Percentiles rank a stretch among this genome's conserved stretches.
These are phyloP conservation scores for Puccinia hordei DNA, from an alignment of 1,284 basidiomycete genomes.

Conservation along the genomic window DNA sequence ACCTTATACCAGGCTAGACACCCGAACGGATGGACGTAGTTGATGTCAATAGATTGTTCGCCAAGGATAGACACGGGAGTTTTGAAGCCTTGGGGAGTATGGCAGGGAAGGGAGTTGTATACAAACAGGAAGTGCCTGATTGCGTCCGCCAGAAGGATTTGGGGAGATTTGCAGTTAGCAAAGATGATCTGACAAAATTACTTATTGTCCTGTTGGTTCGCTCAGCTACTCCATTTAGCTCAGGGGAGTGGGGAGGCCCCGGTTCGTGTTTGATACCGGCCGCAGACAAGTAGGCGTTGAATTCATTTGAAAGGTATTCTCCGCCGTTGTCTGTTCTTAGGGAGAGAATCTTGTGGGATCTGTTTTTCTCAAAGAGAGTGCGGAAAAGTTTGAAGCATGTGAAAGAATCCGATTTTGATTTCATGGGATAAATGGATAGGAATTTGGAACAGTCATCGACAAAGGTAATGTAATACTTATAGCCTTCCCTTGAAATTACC, in stretches of 20 bases:
- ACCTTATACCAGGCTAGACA: not conserved
- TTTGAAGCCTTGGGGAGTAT: not conserved
- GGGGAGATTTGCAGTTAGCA: too few species aligned
- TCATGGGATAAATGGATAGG: not conserved
- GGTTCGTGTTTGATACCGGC: not conserved
- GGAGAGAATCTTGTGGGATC: conserved; percentile 40
- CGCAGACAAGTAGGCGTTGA: not conserved
- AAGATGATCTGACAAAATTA: too few species aligned
- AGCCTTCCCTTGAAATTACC: not conserved
- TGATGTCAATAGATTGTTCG: not conserved
- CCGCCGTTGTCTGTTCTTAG: conserved; percentile 6
- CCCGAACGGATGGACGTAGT: not conserved
- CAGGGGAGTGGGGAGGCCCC: conserved; percentile 15
- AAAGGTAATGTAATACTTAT: not conserved
- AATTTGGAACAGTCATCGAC: not conserved
- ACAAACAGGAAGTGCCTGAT: not conserved
- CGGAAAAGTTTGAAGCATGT: conserved; percentile 58
- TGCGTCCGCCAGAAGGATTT: not conserved
- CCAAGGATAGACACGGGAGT: not conserved
- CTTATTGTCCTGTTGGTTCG: too few species aligned
- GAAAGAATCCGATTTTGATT: not conserved
- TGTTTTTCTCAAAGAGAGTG: conserved; percentile 54
- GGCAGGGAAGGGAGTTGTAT: not conserved
- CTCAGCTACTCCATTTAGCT: conserved; percentile 9
- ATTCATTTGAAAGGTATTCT: not conserved